These are phyloP conservation scores for Annulohypoxylon truncatum DNA, from an alignment of 2,329 filamentous ascomycete genomes.

Conservation along the genomic window DNA sequence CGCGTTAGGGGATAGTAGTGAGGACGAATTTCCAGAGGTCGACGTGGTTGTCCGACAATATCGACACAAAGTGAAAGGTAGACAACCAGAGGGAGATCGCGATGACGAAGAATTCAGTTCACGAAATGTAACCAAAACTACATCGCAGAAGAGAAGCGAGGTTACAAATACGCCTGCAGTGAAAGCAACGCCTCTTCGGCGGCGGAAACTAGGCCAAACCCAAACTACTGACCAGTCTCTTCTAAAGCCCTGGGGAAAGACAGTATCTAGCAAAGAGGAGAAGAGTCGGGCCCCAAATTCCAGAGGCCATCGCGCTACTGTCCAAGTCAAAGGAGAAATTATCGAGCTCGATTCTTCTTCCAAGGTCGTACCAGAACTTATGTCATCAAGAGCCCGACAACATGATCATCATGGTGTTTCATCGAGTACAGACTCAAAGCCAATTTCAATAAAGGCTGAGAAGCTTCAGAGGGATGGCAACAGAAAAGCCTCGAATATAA, in stretches of 20 bases:
- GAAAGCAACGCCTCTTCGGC: conserved; percentile 46
- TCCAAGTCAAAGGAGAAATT: conserved; percentile 14
- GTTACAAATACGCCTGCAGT: conserved; percentile 13
- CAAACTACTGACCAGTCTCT: conserved; percentile 46
- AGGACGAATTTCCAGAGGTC: conserved; percentile 58
- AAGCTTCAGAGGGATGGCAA: conserved; percentile 25
- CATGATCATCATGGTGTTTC: conserved; percentile 15
- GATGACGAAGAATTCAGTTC: conserved; percentile 21
- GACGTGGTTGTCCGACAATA: conserved; percentile 48
- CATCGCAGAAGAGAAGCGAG: background rate
- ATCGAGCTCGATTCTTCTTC: conserved; percentile 25
- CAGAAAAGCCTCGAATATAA: conserved; percentile 13
- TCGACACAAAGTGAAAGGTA: conserved; percentile 31
- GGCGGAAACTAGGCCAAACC: conserved; percentile 47
- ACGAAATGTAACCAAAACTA: background rate
- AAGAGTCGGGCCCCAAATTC: conserved; percentile 10
- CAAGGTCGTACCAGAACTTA: conserved; percentile 26
- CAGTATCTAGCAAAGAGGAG: conserved; percentile 12
- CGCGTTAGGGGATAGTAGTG: conserved; percentile 47
- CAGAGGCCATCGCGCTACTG: conserved; percentile 20
- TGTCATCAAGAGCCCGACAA: conserved; percentile 30
- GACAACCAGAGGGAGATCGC: background rate
- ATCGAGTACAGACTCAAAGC: conserved; percentile 16
- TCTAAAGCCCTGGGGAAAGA: conserved; percentile 44
- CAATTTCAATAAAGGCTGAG: conserved; percentile 26